phyloP scores from a whole-genome alignment of 352 stramenopile genomes.

The Pythium myriotylum region DNA sequence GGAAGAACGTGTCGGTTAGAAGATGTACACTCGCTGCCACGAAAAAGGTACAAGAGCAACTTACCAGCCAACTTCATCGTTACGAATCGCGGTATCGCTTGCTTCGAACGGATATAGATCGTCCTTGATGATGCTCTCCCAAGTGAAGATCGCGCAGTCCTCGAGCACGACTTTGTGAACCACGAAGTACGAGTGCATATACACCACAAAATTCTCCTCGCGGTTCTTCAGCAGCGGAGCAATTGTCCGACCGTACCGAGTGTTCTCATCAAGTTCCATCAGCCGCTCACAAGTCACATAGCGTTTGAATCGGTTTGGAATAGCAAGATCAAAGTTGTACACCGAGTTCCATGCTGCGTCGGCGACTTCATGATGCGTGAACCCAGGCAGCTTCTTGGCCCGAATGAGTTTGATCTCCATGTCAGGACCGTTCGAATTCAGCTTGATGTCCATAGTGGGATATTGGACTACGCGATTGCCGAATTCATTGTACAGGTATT shows the following conservation, averaged over 20 bases:
- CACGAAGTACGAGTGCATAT: slow-evolving; percentile 81
- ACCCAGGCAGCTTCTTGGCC: slow-evolving; percentile 52
- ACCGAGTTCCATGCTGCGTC: slow-evolving; percentile 78
- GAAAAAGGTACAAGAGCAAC: slow-evolving; percentile 11
- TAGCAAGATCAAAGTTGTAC: slow-evolving; percentile 77
- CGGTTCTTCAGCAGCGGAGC: slow-evolving; percentile 65
- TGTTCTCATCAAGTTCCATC: slow-evolving; percentile 80
- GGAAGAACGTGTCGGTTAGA: slow-evolving; percentile 1
- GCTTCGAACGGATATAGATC: slow-evolving; percentile 68
- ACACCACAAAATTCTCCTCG: slow-evolving; percentile 60
- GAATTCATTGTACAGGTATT: slow-evolving; percentile 61
- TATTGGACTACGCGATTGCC: slow-evolving; percentile 43
- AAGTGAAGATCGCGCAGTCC: slow-evolving; percentile 64
- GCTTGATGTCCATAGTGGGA: slow-evolving; percentile 76
- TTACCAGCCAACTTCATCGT: slow-evolving; percentile 82
- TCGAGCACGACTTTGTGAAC: slow-evolving; percentile 60
- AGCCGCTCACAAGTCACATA: slow-evolving; percentile 73
- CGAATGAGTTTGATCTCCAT: slow-evolving; percentile 81
- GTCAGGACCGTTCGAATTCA: slow-evolving; percentile 79
- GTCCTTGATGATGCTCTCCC: slow-evolving; percentile 68
- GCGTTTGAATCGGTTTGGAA: slow-evolving; percentile 61
- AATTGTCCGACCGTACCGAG: slow-evolving; percentile 77
- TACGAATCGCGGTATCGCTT: slow-evolving; percentile 62
- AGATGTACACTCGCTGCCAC: not conserved
- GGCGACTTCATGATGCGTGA: slow-evolving; percentile 63